Conservation (phyloP, 257 asterid genomes). For the Solanum virginianum region DNA sequence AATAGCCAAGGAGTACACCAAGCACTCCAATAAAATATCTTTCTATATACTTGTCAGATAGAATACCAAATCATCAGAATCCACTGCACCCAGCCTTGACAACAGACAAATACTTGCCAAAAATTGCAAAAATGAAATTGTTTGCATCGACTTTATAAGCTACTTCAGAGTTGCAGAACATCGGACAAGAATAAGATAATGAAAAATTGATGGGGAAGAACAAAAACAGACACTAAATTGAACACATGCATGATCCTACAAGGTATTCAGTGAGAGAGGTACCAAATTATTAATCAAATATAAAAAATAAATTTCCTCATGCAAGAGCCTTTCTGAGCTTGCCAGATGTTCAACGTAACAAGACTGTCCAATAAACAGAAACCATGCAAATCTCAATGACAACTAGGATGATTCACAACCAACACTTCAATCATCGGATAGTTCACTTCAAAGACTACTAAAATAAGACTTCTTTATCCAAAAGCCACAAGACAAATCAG, state of each 20-base stretch:
- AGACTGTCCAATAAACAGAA: background rate
- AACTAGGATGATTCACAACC: background rate
- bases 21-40: background rate
- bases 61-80: background rate
- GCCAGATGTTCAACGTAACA: background rate
- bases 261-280: background rate
- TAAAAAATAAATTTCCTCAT: background rate
- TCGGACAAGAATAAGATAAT: background rate
- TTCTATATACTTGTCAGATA: background rate
- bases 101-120: background rate
- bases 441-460: background rate
- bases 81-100: background rate
- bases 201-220: background rate
- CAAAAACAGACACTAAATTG: background rate
- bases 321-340: background rate
- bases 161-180: background rate
- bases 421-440: background rate
- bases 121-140: background rate
- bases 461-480: background rate
- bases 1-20: background rate
- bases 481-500: background rate
- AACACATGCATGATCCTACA: background rate
- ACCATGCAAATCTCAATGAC: background rate
- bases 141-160: background rate
- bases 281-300: background rate